phyloP scores from a whole-genome alignment of 2,329 filamentous ascomycete species.

The Xylaria sp. region DNA sequence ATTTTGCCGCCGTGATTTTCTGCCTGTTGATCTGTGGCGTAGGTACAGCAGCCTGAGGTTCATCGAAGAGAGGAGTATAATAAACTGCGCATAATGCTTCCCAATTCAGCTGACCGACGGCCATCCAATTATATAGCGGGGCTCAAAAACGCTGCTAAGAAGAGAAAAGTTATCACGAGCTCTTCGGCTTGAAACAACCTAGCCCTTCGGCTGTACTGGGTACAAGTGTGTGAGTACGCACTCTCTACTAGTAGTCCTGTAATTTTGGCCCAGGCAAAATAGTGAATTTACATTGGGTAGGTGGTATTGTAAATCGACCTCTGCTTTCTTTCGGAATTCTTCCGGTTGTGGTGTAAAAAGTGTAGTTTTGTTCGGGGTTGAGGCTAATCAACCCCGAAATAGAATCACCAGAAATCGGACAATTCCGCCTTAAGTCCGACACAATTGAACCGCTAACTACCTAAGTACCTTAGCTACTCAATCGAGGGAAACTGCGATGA shows the following conservation, averaged over 20 bases:
- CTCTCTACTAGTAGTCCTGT: no score
- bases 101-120: constrained; percentile 38
- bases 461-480: background rate
- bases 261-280: no score
- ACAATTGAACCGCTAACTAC: background rate
- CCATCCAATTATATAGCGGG: constrained; percentile 26
- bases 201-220: constrained; percentile 16
- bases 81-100: constrained; percentile 25
- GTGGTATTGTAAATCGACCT: background rate
- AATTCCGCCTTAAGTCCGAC: constrained; percentile 15
- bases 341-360: constrained; percentile 14
- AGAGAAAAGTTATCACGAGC: constrained; percentile 11
- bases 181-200: constrained; percentile 22
- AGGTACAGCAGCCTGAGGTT: no score
- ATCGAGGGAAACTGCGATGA: background rate
- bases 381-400: constrained; percentile 26
- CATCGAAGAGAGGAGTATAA: background rate
- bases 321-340: constrained; percentile 23
- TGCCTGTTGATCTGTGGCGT: background rate
- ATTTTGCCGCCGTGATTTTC: background rate
- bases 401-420: constrained; percentile 2
- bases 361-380: constrained; percentile 13
- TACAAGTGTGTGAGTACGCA: background rate
- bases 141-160: constrained; percentile 10
- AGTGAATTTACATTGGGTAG: background rate